phyloP scores from a whole-genome alignment of 352 stramenopile genomes.

The Globisporangium carolinianum region DNA sequence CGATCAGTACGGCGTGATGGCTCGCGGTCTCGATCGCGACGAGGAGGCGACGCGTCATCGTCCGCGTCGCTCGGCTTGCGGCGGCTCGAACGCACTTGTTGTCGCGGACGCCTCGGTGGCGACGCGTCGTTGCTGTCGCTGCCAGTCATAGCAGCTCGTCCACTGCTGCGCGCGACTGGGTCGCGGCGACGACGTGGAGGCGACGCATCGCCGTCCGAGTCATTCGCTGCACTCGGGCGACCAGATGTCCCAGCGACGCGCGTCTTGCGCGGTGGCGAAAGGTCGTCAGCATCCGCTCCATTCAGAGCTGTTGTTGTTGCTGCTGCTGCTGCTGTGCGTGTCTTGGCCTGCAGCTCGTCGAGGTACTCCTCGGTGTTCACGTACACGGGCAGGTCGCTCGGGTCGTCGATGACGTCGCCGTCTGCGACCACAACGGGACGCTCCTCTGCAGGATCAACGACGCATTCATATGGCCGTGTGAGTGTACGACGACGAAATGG shows the following conservation, averaged over 20 bases:
- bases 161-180: neutral
- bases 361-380: conserved; percentile 65
- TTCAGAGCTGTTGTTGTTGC: too few species aligned
- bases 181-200: conserved; percentile 17
- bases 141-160: neutral
- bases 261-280: conserved; percentile 42
- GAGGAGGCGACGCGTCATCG: conserved; percentile 20
- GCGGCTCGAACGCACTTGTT: neutral
- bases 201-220: conserved; percentile 18
- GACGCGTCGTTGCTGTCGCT: neutral
- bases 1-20: conserved; percentile 1
- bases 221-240: too few species aligned
- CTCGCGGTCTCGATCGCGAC: conserved; percentile 6
- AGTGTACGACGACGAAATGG: neutral
- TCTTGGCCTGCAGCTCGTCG: conserved; percentile 32
- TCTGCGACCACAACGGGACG: conserved; percentile 37
- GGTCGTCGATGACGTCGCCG: conserved; percentile 35
- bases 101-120: neutral
- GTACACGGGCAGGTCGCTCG: conserved; percentile 62
- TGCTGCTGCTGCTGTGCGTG: conserved; percentile 6
- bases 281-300: conserved; percentile 24
- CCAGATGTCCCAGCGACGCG: too few species aligned
- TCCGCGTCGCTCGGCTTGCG: neutral
- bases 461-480: too few species aligned
- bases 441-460: conserved; percentile 25